These are phyloP conservation scores for Avena insularis DNA, from an alignment of 176 grass and related monocot species.

Conservation along the genomic window DNA sequence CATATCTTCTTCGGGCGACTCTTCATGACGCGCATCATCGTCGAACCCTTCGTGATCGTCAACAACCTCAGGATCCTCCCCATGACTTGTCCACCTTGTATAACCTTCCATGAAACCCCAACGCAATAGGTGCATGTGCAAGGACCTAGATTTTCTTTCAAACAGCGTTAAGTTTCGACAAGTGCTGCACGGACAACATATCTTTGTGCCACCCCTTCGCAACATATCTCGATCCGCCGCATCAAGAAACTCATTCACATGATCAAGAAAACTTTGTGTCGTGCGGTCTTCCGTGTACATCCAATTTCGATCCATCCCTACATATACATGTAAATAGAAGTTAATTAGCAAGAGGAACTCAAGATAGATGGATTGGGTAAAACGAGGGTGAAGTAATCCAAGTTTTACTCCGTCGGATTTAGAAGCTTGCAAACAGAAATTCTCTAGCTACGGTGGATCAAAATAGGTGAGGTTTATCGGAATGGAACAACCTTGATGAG, in stretches of 20 bases:
- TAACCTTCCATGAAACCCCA: neutral
- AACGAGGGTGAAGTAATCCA: too few species aligned
- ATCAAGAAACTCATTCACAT: neutral
- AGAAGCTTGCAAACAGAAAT: too few species aligned
- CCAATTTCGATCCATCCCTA: neutral
- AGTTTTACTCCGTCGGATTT: too few species aligned
- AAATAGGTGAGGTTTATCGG: too few species aligned
- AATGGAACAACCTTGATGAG: too few species aligned
- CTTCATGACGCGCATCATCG: neutral
- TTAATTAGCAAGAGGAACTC: neutral
- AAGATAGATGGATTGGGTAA: neutral
- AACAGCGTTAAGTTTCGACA: neutral
- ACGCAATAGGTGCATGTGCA: neutral
- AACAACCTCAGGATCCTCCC: neutral
- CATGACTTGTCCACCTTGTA: slow-evolving; percentile 2
- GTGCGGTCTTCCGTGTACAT: too few species aligned
- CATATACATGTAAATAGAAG: neutral
- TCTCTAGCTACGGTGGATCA: too few species aligned
- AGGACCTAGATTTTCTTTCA: neutral
- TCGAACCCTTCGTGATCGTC: neutral
- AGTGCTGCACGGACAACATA: neutral
- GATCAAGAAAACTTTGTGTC: neutral
- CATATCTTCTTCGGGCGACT: neutral
- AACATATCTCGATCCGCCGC: neutral
- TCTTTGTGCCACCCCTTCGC: neutral